Evolutionary conservation across 78 protist species (phyloP).

Genomic region (Planoprotostelium fungivorum): DNA sequence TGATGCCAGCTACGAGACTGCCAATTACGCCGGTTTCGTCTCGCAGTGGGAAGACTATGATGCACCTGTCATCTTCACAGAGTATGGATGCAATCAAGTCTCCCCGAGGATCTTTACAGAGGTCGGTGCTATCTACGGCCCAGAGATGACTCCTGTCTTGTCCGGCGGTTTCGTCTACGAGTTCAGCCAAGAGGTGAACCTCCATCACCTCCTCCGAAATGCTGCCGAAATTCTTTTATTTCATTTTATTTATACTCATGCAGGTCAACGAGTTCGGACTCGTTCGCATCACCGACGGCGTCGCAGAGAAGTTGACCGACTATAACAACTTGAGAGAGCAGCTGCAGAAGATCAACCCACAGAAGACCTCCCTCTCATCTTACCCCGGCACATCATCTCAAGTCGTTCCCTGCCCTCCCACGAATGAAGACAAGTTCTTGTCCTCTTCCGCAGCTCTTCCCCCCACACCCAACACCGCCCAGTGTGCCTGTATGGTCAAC

Average conservation of each 20-base stretch:
- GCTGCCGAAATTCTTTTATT: too few relatives aligned
- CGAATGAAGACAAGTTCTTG: neutral
- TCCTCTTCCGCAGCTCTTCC: neutral
- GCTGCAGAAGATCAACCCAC: neutral
- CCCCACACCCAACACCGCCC: neutral
- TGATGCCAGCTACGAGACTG: neutral
- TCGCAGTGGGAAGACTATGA: neutral
- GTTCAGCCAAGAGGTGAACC: neutral
- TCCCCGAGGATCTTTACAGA: neutral
- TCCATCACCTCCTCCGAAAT: too few relatives aligned
- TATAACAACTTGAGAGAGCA: neutral
- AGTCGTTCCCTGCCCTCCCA: neutral
- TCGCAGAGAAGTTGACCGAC: neutral
- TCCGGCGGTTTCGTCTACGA: neutral
- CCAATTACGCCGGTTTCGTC: neutral
- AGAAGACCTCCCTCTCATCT: neutral
- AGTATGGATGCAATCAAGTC: neutral
- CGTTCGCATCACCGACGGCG: neutral
- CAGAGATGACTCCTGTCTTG: neutral
- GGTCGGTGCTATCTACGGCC: neutral
- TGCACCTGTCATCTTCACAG: neutral
- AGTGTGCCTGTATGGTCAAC: neutral
- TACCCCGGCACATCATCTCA: neutral
- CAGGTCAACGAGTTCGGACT: neutral
- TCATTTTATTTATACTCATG: neutral